Evolutionary conservation across 768 basidiomycete genomes (phyloP), one percentile per base, ranked within the genome.

Genomic region (Asterophora parasitica): DNA sequence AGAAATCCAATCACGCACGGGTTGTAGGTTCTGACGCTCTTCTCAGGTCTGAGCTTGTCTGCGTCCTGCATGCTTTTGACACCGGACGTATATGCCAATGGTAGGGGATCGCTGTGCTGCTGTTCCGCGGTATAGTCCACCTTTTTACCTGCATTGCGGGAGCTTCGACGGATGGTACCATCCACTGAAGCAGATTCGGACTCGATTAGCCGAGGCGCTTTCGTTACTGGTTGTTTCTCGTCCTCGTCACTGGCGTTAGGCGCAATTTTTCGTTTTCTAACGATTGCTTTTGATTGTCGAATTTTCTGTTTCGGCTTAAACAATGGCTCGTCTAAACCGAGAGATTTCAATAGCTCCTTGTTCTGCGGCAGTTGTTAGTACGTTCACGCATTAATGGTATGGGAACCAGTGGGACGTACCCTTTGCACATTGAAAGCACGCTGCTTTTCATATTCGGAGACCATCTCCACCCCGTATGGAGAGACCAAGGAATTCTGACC

Each of bases 131-230:
- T 73, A 61, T 85, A 83, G 62, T 85, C 71, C 3, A 81, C 61
- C 11, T 58, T 64, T 55, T 81, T 85, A 1, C 80, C 82, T 3
- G 73, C 69, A 52, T 82, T 82, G 42, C 89, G 75, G 36, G 76
- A 67, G 59, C 88, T 91, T 43, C 90, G 71, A n/a, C 89, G 78
- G 45, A 73, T 56, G 8, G 69, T 70, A 5, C 57, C 48, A 28
- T 46, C 36, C 1, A 56, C 54, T 0, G 54, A 23, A 19, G 54
- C 51, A 10, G 56, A 46, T 12, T 23, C 23, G 6, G 23, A 23
- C 23, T 23, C 23, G 23, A 42, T 50, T 3, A 59, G 58, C 43
- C 71, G 69, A 28, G 59, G 53, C 7, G 59, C 61, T 57, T 69
- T 73, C 6, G 57, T 52, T 10, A 61, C 56, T 6, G 50, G 44